Conservation (phyloP, 768 basidiomycete genomes). For the Macrolepiota fuliginosa region DNA sequence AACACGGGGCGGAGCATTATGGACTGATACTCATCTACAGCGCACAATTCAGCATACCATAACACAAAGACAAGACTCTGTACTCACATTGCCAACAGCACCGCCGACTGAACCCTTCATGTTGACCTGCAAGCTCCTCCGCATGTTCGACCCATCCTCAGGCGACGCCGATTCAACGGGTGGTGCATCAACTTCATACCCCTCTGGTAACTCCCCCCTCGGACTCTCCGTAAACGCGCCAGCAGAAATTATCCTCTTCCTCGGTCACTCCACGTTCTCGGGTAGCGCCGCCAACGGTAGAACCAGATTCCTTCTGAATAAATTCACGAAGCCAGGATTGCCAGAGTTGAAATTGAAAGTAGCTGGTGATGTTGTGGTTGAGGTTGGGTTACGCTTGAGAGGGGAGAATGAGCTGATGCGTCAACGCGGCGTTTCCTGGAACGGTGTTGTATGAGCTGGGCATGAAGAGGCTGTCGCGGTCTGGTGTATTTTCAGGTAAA, state of each 20-base stretch:
- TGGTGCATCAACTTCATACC: neutral
- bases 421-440: slow-evolving; percentile 14
- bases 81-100: slow-evolving; percentile 78
- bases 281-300: neutral
- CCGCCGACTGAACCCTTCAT: slow-evolving; percentile 80
- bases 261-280: slow-evolving; percentile 2
- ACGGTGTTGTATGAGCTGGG: slow-evolving; percentile 17
- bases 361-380: neutral
- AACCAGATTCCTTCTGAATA: neutral
- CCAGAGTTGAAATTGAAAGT: slow-evolving; percentile 11
- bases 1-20: slow-evolving; percentile 12
- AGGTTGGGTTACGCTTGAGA: slow-evolving; percentile 4
- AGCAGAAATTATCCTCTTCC: slow-evolving; percentile 8
- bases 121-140: slow-evolving; percentile 64
- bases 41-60: slow-evolving; percentile 3
- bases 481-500: slow-evolving; percentile 17
- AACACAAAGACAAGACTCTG: neutral
- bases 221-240: slow-evolving; percentile 5
- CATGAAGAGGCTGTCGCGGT: slow-evolving; percentile 14
- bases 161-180: slow-evolving; percentile 27
- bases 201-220: slow-evolving; percentile 7
- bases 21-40: slow-evolving; percentile 89
- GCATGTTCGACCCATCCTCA: slow-evolving; percentile 62
- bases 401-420: slow-evolving; percentile 11
- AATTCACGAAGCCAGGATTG: neutral